phyloP scores from a whole-genome alignment of 2,329 filamentous ascomycete species.

The Xylaria sp. region DNA sequence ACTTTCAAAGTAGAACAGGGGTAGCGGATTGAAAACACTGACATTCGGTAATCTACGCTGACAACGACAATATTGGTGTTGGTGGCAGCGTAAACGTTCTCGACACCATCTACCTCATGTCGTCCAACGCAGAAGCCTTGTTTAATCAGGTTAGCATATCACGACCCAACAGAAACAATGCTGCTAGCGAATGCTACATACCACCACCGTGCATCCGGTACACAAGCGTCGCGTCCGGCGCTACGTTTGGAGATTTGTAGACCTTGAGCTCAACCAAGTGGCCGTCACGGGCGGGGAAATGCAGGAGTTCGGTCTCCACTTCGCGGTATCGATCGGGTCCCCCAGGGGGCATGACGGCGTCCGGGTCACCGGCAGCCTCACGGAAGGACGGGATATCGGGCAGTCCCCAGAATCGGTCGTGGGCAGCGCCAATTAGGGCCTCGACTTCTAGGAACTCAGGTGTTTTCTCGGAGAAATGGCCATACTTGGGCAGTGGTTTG shows the following conservation, averaged over 20 bases:
- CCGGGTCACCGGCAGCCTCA: slow-evolving; percentile 34
- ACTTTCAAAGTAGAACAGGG: neutral
- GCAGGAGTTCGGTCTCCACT: slow-evolving; percentile 39
- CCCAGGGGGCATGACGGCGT: slow-evolving; percentile 36
- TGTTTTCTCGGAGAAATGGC: slow-evolving; percentile 43
- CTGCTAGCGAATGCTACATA: slow-evolving; percentile 2
- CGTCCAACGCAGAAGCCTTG: slow-evolving; percentile 35
- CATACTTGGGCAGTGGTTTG: slow-evolving; percentile 44
- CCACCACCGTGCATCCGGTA: slow-evolving; percentile 47
- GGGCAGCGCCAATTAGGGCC: slow-evolving; percentile 33
- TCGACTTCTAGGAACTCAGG: slow-evolving; percentile 41
- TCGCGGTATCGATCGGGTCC: slow-evolving; percentile 44
- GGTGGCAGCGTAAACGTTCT: slow-evolving; percentile 44
- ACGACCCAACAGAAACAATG: neutral
- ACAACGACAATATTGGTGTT: slow-evolving; percentile 44
- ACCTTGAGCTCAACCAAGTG: slow-evolving; percentile 44
- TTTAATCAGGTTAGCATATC: neutral
- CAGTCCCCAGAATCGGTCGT: slow-evolving; percentile 37
- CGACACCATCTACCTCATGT: slow-evolving; percentile 44
- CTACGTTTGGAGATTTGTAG: slow-evolving; percentile 39
- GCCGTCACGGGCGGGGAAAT: slow-evolving; percentile 43
- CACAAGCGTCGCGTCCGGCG: slow-evolving; percentile 35
- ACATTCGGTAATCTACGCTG: slow-evolving; percentile 47
- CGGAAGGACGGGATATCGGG: slow-evolving; percentile 39
- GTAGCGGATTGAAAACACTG: neutral